phyloP scores from a whole-genome alignment of 805 yeast genomes.

The Soucietia sequanensis region DNA sequence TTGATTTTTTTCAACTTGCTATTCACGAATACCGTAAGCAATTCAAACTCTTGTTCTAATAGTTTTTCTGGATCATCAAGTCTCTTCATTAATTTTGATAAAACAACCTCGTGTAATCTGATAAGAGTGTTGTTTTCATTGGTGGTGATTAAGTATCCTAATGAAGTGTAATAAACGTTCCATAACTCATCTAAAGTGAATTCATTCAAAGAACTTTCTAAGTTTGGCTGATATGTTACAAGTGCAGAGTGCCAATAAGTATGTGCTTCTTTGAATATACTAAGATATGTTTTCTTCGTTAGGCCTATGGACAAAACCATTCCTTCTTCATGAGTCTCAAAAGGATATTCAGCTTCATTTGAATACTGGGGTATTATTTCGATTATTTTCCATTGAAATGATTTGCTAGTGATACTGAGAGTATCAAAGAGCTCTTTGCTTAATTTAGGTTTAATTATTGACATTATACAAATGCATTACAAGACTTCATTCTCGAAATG shows the following conservation, averaged over 20 bases:
- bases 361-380: conserved; percentile 4
- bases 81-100: conserved; percentile 7
- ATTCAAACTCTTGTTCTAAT: conserved; percentile 21
- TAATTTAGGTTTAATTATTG: no score
- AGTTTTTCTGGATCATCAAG: conserved; percentile 9
- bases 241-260: conserved; percentile 19
- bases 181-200: conserved; percentile 6
- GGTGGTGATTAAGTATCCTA: conserved; percentile 36
- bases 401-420: no score
- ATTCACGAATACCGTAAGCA: conserved; percentile 29
- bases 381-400: conserved; percentile 7
- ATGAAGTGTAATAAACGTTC: conserved; percentile 26
- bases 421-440: no score
- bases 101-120: conserved; percentile 24
- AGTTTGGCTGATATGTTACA: neutral
- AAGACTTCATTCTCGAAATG: no score
- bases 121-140: conserved; percentile 37
- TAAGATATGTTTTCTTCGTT: conserved; percentile 26
- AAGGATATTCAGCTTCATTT: conserved; percentile 1
- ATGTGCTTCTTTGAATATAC: conserved; percentile 33
- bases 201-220: neutral
- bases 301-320: conserved; percentile 30
- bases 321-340: conserved; percentile 6
- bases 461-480: no score
- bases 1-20: conserved; percentile 32